Percentiles rank a stretch among this genome's conserved stretches.
Evolutionary conservation across 352 stramenopile genomes (phyloP).

Genomic region (Phytophthora cactorum): DNA sequence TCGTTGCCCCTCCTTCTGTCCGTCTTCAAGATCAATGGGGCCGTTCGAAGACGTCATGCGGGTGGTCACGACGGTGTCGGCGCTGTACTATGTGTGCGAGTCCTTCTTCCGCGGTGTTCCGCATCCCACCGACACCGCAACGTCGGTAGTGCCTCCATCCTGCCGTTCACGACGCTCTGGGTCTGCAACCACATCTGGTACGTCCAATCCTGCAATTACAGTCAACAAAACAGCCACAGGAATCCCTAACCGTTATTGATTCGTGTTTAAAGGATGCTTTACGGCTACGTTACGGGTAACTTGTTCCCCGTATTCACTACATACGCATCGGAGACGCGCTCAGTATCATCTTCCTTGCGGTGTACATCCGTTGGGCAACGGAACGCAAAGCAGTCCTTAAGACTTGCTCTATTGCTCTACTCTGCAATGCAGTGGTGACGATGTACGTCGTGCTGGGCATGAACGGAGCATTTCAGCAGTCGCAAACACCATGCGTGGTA

Average conservation of each 20-base stretch:
- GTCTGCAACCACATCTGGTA: constrained; percentile 78
- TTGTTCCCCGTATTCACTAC: constrained; percentile 58
- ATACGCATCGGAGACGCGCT: constrained; percentile 58
- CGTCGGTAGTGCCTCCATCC: constrained; percentile 49
- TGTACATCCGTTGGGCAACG: constrained; percentile 54
- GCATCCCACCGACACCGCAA: constrained; percentile 57
- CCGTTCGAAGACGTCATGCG: constrained; percentile 62
- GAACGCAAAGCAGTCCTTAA: constrained; percentile 46
- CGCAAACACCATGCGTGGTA: constrained; percentile 35
- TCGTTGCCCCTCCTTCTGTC: neutral
- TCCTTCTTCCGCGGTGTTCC: constrained; percentile 52
- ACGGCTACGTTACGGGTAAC: constrained; percentile 58
- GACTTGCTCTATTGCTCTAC: constrained; percentile 34
- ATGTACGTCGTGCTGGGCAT: constrained; percentile 57
- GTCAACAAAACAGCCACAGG: neutral
- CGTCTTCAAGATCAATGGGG: constrained; percentile 27
- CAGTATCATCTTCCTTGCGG: constrained; percentile 51
- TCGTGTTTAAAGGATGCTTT: constrained; percentile 54
- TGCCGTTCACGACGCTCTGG: constrained; percentile 74
- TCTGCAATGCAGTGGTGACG: constrained; percentile 51
- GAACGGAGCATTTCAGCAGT: constrained; percentile 35
- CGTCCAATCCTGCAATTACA: constrained; percentile 4
- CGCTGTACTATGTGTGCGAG: constrained; percentile 80
- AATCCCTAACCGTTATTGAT: constrained; percentile 13
- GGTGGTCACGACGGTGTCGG: constrained; percentile 67